phyloP scores from a whole-genome alignment of 2,329 filamentous ascomycete genomes.

The Epichloe sylvatica region DNA sequence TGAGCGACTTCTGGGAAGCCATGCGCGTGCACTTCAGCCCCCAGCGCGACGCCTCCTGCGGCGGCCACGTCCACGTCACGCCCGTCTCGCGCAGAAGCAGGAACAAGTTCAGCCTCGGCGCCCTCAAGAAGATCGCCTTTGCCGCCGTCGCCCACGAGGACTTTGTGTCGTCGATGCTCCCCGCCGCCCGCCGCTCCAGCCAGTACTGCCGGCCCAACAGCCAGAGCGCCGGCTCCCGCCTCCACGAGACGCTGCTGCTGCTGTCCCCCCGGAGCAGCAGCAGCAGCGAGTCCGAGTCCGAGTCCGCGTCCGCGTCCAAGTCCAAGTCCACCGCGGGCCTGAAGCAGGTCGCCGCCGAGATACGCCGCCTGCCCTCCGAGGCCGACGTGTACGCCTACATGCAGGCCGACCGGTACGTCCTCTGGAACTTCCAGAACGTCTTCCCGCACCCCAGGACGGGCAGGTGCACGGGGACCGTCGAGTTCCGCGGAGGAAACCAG shows the following conservation, averaged over 20 bases:
- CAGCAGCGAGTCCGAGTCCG: conserved; percentile 8
- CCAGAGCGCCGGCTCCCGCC: conserved; percentile 17
- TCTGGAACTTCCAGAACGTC: conserved; percentile 28
- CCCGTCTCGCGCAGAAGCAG: conserved; percentile 19
- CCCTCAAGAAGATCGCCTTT: conserved; percentile 25
- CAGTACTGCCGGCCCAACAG: conserved; percentile 23
- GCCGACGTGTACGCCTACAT: conserved; percentile 23
- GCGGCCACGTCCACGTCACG: conserved; percentile 27
- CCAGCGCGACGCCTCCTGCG: conserved; percentile 21
- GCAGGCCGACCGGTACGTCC: conserved; percentile 25
- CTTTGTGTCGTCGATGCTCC: conserved; percentile 19
- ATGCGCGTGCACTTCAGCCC: conserved; percentile 27
- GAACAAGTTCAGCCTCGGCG: conserved; percentile 21
- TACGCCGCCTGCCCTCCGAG: conserved; percentile 14
- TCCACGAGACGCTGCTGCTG: conserved; percentile 16
- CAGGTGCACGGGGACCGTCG: conserved; percentile 23
- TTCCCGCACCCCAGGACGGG: conserved; percentile 24
- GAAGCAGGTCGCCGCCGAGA: conserved; percentile 17
- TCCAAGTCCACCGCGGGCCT: conserved; percentile 13
- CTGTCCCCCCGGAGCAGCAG: no score
- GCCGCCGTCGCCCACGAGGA: conserved; percentile 22
- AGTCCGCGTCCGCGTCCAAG: no score
- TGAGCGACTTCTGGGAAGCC: conserved; percentile 28
- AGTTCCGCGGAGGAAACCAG: conserved; percentile 27
- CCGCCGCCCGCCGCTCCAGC: conserved; percentile 20